Conservation (phyloP, 495 filamentous ascomycete species). For the Talaromyces ruber region DNA sequence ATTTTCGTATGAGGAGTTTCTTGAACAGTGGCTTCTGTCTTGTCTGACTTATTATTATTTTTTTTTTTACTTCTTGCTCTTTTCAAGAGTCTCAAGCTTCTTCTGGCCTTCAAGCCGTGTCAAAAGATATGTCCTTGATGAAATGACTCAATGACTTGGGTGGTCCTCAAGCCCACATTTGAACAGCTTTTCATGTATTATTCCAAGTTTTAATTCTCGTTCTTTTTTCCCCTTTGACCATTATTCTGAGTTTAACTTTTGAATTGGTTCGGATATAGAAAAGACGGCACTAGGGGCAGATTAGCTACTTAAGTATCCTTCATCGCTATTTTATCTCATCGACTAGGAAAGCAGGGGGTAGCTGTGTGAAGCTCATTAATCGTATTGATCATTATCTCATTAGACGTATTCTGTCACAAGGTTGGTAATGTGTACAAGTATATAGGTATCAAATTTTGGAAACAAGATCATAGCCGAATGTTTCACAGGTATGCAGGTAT, state of each 20-base stretch:
- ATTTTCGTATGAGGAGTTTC: background rate
- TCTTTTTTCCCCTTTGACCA: background rate
- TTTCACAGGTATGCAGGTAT: background rate
- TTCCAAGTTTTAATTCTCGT: background rate
- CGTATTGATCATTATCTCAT: background rate
- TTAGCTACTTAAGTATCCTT: background rate
- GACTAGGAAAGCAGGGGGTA: background rate
- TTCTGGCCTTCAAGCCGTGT: background rate
- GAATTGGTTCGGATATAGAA: background rate
- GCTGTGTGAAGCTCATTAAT: background rate
- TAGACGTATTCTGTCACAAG: background rate
- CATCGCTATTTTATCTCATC: background rate
- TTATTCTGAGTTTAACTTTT: background rate
- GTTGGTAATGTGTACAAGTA: background rate
- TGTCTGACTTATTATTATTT: background rate
- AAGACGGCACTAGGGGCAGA: background rate
- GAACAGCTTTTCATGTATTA: background rate
- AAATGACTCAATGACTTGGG: background rate
- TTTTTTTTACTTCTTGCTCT: background rate
- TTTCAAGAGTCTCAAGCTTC: background rate
- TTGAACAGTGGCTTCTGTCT: background rate
- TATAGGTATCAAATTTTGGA: background rate
- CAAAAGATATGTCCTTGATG: background rate
- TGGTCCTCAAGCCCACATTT: background rate
- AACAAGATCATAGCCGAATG: background rate